Conservation (phyloP, 352 stramenopile genomes). For the Peronosclerospora sorghi region DNA sequence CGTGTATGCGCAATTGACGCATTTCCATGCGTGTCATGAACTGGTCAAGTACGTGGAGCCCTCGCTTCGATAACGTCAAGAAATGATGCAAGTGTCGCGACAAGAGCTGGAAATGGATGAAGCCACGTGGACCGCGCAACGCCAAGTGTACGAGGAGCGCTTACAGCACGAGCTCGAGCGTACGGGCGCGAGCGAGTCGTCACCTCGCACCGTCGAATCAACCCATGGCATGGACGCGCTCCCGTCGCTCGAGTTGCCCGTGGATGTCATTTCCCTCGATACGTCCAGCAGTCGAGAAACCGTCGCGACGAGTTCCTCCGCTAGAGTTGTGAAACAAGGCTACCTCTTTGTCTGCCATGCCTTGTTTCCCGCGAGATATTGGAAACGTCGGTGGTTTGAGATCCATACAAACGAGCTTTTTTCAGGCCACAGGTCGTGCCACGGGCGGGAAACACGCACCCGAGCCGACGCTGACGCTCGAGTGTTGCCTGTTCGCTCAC, state of each 20-base stretch:
- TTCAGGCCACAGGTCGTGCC: neutral
- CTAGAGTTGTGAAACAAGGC: conserved; percentile 56
- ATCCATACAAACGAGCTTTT: conserved; percentile 63
- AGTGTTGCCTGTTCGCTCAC: no score
- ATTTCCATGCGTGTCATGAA: conserved; percentile 76
- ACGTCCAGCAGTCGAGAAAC: conserved; percentile 43
- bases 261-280: conserved; percentile 69
- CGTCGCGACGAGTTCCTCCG: conserved; percentile 10
- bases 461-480: no score
- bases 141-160: conserved; percentile 42
- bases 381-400: conserved; percentile 82
- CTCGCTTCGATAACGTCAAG: conserved; percentile 49
- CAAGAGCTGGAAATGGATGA: conserved; percentile 67
- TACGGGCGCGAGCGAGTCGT: conserved; percentile 10
- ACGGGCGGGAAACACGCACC: neutral
- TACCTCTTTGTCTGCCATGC: conserved; percentile 80
- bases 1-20: conserved; percentile 71
- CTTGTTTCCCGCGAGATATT: conserved; percentile 71
- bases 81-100: conserved; percentile 49
- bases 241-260: conserved; percentile 43
- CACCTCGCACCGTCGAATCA: conserved; percentile 8
- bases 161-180: conserved; percentile 43
- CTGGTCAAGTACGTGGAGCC: conserved; percentile 70
- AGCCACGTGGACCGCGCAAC: conserved; percentile 58
- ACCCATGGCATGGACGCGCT: conserved; percentile 15